Percentiles rank a stretch among this genome's conserved stretches.
Evolutionary conservation across 2,329 filamentous ascomycete species (phyloP).

Genomic region (Pseudopithomyces maydicus): DNA sequence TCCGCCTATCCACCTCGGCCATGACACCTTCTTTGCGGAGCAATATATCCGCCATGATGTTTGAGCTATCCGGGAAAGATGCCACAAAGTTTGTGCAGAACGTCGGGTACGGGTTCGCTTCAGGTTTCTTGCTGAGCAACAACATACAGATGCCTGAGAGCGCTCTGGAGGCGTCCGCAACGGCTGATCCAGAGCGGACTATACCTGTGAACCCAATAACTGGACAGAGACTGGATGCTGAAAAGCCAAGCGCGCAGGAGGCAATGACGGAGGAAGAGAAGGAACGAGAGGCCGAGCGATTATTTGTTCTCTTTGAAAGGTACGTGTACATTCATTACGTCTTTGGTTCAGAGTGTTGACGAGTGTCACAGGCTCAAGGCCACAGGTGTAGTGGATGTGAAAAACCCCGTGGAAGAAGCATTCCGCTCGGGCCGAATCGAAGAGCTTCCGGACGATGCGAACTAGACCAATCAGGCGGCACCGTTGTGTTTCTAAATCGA

Average conservation of each 20-base stretch:
- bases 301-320: slow-evolving; percentile 92
- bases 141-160: slow-evolving; percentile 77
- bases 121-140: slow-evolving; percentile 85
- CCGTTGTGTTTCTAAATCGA: neutral
- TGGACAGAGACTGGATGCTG: slow-evolving; percentile 76
- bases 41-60: slow-evolving; percentile 78
- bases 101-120: slow-evolving; percentile 92
- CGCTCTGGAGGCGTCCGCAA: slow-evolving; percentile 61
- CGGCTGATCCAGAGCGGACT: slow-evolving; percentile 26
- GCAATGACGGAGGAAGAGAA: slow-evolving; percentile 93
- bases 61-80: slow-evolving; percentile 83
- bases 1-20: slow-evolving; percentile 78
- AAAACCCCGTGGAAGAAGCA: slow-evolving; percentile 78
- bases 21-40: slow-evolving; percentile 73
- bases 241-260: slow-evolving; percentile 63
- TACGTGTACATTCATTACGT: slow-evolving; percentile 40
- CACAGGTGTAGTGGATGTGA: slow-evolving; percentile 76
- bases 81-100: slow-evolving; percentile 82
- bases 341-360: slow-evolving; percentile 8
- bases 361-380: slow-evolving; percentile 61
- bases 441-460: slow-evolving; percentile 64
- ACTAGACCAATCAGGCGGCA: slow-evolving; percentile 6
- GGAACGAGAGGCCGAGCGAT: slow-evolving; percentile 83
- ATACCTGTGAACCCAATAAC: slow-evolving; percentile 79
- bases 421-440: slow-evolving; percentile 72